Conservation (phyloP, 2,329 filamentous ascomycete species). For the Fusarium palustre region DNA sequence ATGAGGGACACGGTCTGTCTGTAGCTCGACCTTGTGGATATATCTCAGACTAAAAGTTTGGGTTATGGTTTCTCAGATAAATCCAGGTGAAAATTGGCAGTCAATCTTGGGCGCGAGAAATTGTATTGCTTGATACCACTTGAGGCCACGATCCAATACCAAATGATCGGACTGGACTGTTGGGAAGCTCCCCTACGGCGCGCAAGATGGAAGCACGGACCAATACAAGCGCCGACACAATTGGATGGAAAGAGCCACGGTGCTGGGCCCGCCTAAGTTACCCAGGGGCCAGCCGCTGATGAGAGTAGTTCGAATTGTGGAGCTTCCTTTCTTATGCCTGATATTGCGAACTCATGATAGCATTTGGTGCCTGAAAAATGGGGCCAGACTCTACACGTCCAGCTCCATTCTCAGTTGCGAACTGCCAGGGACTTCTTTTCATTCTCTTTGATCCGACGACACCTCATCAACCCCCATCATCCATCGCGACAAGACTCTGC, state of each 20-base stretch:
- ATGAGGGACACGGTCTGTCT: conserved; percentile 10
- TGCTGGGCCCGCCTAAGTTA: conserved; percentile 20
- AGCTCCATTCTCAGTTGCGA: conserved; percentile 41
- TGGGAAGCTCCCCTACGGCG: conserved; percentile 41
- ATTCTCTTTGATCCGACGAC: conserved; percentile 46
- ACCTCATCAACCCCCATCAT: conserved; percentile 49
- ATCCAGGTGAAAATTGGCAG: conserved; percentile 1
- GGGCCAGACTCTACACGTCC: conserved; percentile 44
- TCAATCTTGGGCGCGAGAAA: conserved; percentile 16
- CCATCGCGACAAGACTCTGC: conserved; percentile 45
- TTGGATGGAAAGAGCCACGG: conserved; percentile 36
- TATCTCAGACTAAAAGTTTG: not conserved
- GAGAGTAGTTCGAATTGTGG: conserved; percentile 25
- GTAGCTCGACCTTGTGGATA: not conserved
- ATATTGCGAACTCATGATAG: conserved; percentile 16
- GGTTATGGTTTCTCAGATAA: not conserved
- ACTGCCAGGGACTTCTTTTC: conserved; percentile 49
- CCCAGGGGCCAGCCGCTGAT: conserved; percentile 30
- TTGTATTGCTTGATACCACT: conserved; percentile 37
- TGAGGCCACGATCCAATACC: conserved; percentile 47
- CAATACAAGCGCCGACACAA: conserved; percentile 44
- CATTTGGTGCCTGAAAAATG: conserved; percentile 51
- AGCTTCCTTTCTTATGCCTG: not conserved
- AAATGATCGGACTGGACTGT: conserved; percentile 9
- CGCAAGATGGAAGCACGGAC: conserved; percentile 46